Percentiles rank a stretch among this genome's conserved stretches.
These are phyloP conservation scores for Pharus latifolius DNA, from an alignment of 176 grass and related monocot species.

Conservation along the genomic window DNA sequence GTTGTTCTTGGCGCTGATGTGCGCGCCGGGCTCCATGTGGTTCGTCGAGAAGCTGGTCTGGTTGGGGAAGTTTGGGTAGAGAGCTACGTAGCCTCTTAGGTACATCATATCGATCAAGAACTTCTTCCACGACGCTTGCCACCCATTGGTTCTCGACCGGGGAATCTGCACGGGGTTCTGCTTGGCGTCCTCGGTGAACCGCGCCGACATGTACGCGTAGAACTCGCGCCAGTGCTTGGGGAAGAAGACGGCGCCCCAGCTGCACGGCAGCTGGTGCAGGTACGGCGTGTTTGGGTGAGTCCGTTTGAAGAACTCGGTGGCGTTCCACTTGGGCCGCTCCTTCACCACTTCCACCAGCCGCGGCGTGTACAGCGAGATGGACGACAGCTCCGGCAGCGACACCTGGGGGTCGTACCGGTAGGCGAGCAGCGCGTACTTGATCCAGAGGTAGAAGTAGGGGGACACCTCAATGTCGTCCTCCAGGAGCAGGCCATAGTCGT, in stretches of 20 bases:
- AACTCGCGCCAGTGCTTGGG: slow-evolving; percentile 98
- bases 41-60: slow-evolving; percentile 96
- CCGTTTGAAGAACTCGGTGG: slow-evolving; percentile 61
- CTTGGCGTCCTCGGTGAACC: slow-evolving; percentile 90
- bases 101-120: slow-evolving; percentile 99
- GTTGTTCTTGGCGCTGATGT: slow-evolving; percentile 94
- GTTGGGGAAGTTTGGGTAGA: slow-evolving; percentile 87
- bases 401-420: slow-evolving; percentile 80
- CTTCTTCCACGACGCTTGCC: slow-evolving; percentile 99
- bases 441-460: slow-evolving; percentile 94
- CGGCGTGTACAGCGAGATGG: slow-evolving; percentile 96
- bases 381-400: slow-evolving; percentile 67
- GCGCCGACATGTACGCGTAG: slow-evolving; percentile 84
- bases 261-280: slow-evolving; percentile 95
- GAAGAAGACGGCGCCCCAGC: slow-evolving; percentile 99
- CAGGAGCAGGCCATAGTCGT: slow-evolving; percentile 84
- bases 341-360: slow-evolving; percentile 81
- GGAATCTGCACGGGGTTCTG: slow-evolving; percentile 88
- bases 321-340: slow-evolving; percentile 78
- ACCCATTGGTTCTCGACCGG: slow-evolving; percentile 75
- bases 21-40: slow-evolving; percentile 97
- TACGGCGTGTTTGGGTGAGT: slow-evolving; percentile 84
- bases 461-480: slow-evolving; percentile 99
- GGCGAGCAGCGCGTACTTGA: slow-evolving; percentile 82
- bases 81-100: slow-evolving; percentile 69